Percentiles rank a stretch among this genome's conserved stretches.
Evolutionary conservation across 2,329 filamentous ascomycete species (phyloP).

Genomic region (Rosellinia necatrix): DNA sequence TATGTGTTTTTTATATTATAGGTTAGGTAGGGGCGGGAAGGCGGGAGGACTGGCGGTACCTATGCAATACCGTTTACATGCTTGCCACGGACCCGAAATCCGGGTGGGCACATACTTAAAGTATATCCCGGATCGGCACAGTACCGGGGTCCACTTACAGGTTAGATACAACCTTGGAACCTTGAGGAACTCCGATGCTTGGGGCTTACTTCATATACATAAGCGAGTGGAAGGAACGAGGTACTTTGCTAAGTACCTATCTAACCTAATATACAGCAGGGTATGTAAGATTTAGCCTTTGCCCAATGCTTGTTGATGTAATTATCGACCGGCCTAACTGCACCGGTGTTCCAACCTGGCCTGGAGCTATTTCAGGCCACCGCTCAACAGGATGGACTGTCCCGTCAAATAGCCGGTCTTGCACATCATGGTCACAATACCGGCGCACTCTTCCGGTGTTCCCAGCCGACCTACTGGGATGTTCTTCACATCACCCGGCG

Average conservation of each 20-base stretch:
- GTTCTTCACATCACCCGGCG: conserved; percentile 61
- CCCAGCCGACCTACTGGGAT: conserved; percentile 65
- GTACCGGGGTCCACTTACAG: conserved; percentile 6
- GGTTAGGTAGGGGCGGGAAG: not conserved
- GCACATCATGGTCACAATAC: conserved; percentile 63
- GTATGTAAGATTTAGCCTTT: no score
- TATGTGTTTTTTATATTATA: not conserved
- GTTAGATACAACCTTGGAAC: no score
- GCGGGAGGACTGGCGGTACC: not conserved
- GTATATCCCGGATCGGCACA: conserved; percentile 9
- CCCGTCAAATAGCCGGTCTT: conserved; percentile 65
- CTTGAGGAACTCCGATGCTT: not conserved
- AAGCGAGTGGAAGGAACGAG: no score
- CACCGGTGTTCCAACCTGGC: no score
- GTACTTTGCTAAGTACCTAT: no score
- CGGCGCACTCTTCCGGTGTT: conserved; percentile 62
- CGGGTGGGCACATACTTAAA: conserved; percentile 3
- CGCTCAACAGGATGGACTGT: conserved; percentile 58
- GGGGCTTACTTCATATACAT: not conserved
- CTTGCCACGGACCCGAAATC: conserved; percentile 8
- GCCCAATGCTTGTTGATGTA: no score
- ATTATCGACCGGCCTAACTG: no score
- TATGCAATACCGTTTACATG: not conserved
- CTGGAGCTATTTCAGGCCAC: conserved; percentile 51
- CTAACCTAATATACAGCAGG: no score